Evolutionary conservation across 1,284 basidiomycete species (phyloP).

Genomic region (Pisolithus thermaeus): DNA sequence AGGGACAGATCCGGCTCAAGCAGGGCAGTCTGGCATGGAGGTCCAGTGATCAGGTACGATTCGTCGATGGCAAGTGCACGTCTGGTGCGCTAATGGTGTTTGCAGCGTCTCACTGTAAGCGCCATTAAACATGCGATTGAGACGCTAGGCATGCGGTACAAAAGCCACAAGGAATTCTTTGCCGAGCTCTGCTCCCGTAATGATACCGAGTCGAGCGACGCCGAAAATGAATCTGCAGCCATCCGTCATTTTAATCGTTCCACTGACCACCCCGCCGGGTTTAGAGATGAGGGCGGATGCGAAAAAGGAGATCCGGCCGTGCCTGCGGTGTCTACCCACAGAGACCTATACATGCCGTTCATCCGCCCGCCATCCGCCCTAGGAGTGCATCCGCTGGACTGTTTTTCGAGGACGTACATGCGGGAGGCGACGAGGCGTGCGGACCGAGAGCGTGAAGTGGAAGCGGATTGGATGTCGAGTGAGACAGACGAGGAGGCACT

Average conservation of each 20-base stretch:
- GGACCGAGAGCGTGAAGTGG: constrained; percentile 13
- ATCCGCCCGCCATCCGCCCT: constrained; percentile 23
- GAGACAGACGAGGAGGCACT: constrained; percentile 41
- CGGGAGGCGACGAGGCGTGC: constrained; percentile 16
- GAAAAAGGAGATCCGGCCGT: constrained; percentile 8
- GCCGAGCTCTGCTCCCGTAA: constrained; percentile 20
- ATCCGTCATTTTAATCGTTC: background rate
- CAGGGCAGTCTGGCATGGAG: constrained; percentile 52
- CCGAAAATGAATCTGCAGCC: background rate
- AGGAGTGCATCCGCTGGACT: constrained; percentile 9
- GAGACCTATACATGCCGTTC: constrained; percentile 24
- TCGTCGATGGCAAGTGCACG: no score
- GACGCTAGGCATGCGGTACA: constrained; percentile 31
- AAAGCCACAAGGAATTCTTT: constrained; percentile 32
- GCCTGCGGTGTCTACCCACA: constrained; percentile 14
- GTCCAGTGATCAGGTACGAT: constrained; percentile 17
- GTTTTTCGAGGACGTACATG: constrained; percentile 17
- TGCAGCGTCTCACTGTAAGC: constrained; percentile 32
- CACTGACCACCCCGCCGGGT: background rate
- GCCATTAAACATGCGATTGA: constrained; percentile 43
- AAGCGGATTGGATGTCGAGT: constrained; percentile 31
- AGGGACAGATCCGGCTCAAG: constrained; percentile 53
- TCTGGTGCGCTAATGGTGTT: background rate
- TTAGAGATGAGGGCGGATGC: background rate
- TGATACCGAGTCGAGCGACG: constrained; percentile 9